Percentiles rank a stretch among this genome's conserved stretches.
Conservation (phyloP, 2,329 filamentous ascomycete genomes). For the Ceratocystis harringtonii region DNA sequence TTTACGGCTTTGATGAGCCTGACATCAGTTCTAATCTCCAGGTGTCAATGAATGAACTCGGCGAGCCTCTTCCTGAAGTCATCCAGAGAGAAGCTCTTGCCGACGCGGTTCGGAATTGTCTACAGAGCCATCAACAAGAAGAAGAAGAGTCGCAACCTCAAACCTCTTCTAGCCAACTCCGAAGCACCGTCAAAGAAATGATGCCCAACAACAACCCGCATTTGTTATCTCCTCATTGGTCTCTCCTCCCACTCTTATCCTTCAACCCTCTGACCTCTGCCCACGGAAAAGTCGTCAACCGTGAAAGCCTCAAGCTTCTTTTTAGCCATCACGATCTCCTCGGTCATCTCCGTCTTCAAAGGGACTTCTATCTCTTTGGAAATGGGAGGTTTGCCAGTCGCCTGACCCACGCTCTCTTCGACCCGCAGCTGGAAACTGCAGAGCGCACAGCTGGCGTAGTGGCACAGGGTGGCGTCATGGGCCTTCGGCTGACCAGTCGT, state of each 20-base stretch:
- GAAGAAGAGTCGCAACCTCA: not conserved
- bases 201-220: not conserved
- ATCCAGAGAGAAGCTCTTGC: slow-evolving; percentile 19
- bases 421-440: slow-evolving; percentile 63
- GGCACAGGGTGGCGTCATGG: slow-evolving; percentile 57
- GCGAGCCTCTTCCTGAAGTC: slow-evolving; percentile 22
- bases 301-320: slow-evolving; percentile 57
- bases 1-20: slow-evolving; percentile 35
- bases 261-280: slow-evolving; percentile 58
- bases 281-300: slow-evolving; percentile 64
- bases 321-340: slow-evolving; percentile 60
- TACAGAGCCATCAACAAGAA: slow-evolving; percentile 18
- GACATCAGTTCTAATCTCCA: slow-evolving; percentile 35
- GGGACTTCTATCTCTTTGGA: slow-evolving; percentile 67
- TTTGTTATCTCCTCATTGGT: slow-evolving; percentile 39
- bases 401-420: slow-evolving; percentile 71
- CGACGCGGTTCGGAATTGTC: slow-evolving; percentile 21
- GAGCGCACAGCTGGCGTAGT: slow-evolving; percentile 49
- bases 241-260: slow-evolving; percentile 51
- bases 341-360: slow-evolving; percentile 58
- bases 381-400: slow-evolving; percentile 71
- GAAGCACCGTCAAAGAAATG: slow-evolving; percentile 19
- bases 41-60: slow-evolving; percentile 35
- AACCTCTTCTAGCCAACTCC: not conserved
- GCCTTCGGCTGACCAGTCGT: slow-evolving; percentile 65